Evolutionary conservation across 768 basidiomycete genomes (phyloP).

Genomic region (Panaeolus cyanescens): DNA sequence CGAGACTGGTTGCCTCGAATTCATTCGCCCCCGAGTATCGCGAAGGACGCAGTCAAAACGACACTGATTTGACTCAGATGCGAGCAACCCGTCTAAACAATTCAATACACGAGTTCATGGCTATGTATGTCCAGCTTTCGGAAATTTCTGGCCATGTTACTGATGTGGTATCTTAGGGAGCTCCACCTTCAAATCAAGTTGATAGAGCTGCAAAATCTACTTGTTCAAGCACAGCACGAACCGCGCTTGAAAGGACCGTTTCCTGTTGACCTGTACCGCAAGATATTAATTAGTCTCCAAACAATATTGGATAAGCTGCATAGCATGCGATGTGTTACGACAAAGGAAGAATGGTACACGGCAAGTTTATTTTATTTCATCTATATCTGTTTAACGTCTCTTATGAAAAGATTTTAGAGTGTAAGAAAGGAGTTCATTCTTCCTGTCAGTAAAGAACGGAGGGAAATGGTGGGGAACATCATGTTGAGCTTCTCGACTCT

Average conservation of each 20-base stretch:
- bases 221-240: slow-evolving; percentile 88
- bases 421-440: slow-evolving; percentile 86
- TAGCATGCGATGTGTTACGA: slow-evolving; percentile 94
- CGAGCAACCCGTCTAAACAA: slow-evolving; percentile 50
- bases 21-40: slow-evolving; percentile 60
- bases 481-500: slow-evolving; percentile 85
- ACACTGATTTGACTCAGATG: slow-evolving; percentile 21
- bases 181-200: slow-evolving; percentile 90
- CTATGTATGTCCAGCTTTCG: slow-evolving; percentile 61
- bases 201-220: slow-evolving; percentile 77
- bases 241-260: slow-evolving; percentile 95
- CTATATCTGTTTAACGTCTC: background rate
- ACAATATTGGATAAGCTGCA: slow-evolving; percentile 87
- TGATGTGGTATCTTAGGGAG: slow-evolving; percentile 87
- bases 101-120: slow-evolving; percentile 86
- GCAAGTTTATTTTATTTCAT: slow-evolving; percentile 8
- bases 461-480: slow-evolving; percentile 94
- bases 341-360: slow-evolving; percentile 86
- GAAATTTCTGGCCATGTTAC: slow-evolving; percentile 3
- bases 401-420: slow-evolving; percentile 42
- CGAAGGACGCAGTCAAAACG: slow-evolving; percentile 28
- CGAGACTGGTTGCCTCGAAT: slow-evolving; percentile 84
- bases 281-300: slow-evolving; percentile 79
- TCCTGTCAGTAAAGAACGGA: slow-evolving; percentile 84
- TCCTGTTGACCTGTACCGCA: slow-evolving; percentile 81